These are phyloP conservation scores for Vanrija sp. DNA, from an alignment of 1,284 basidiomycete species.

Conservation along the genomic window DNA sequence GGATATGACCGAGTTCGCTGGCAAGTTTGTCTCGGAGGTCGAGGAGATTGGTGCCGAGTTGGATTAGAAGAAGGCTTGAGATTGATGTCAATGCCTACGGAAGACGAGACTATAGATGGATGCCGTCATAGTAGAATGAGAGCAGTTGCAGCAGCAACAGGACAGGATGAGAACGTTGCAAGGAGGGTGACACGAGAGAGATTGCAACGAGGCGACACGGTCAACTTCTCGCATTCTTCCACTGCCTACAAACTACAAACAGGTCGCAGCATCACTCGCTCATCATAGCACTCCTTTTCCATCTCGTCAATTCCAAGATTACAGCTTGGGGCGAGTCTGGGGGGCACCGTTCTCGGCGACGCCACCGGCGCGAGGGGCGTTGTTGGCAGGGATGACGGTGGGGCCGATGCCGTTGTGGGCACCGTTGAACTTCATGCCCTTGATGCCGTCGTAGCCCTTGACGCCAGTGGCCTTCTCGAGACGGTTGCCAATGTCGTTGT, in stretches of 20 bases:
- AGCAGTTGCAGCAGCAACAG: no score
- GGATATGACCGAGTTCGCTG: slow-evolving; percentile 51
- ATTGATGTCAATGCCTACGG: no score
- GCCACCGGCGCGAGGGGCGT: slow-evolving; percentile 4
- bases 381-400: slow-evolving; percentile 8
- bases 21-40: slow-evolving; percentile 22
- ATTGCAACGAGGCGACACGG: no score
- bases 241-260: not conserved
- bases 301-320: not conserved
- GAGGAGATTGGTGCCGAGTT: slow-evolving; percentile 1
- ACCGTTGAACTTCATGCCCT: slow-evolving; percentile 60
- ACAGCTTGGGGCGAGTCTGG: slow-evolving; percentile 1
- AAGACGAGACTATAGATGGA: no score
- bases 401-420: slow-evolving; percentile 26
- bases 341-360: slow-evolving; percentile 13
- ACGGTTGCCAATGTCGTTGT: slow-evolving; percentile 65
- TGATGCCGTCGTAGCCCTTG: slow-evolving; percentile 47
- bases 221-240: no score
- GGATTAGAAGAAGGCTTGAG: no score
- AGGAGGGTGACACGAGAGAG: no score
- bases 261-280: not conserved
- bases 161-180: no score
- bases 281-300: not conserved
- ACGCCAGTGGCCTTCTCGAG: slow-evolving; percentile 68
- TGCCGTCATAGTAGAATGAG: no score